Evolutionary conservation across 352 stramenopile genomes (phyloP).

Genomic region (Globisporangium rhizosaccharum): DNA sequence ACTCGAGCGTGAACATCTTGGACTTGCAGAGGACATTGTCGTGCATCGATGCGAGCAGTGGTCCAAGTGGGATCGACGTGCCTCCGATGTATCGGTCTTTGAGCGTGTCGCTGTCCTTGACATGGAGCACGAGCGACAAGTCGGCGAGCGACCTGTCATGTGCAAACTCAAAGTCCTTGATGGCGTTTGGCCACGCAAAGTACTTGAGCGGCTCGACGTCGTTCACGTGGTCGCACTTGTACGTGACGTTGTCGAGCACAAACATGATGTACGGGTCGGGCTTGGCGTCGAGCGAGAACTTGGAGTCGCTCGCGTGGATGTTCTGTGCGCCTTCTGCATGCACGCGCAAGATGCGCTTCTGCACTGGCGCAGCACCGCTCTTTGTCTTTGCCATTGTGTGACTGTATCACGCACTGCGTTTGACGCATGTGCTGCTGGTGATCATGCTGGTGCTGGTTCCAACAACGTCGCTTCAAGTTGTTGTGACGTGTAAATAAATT

Average conservation of each 20-base stretch:
- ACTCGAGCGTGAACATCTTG: slow-evolving; percentile 33
- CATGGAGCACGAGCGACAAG: slow-evolving; percentile 25
- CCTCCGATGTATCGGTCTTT: slow-evolving; percentile 49
- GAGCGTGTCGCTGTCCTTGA: slow-evolving; percentile 44
- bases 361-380: not conserved
- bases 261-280: slow-evolving; percentile 45
- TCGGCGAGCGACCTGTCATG: slow-evolving; percentile 13
- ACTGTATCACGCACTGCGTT: not conserved
- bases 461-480: too few species aligned
- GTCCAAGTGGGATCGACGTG: slow-evolving; percentile 22
- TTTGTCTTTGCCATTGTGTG: slow-evolving; percentile 4
- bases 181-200: slow-evolving; percentile 41
- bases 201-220: slow-evolving; percentile 37
- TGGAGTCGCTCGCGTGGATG: slow-evolving; percentile 20
- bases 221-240: slow-evolving; percentile 26
- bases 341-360: slow-evolving; percentile 20
- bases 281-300: slow-evolving; percentile 30
- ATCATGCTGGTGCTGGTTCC: not conserved
- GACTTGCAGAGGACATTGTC: slow-evolving; percentile 22
- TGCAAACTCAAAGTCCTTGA: slow-evolving; percentile 27
- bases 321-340: slow-evolving; percentile 31
- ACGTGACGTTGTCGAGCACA: slow-evolving; percentile 21
- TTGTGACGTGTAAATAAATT: too few species aligned
- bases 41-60: slow-evolving; percentile 13
- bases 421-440: not conserved